Percentiles rank a stretch among this genome's conserved stretches.
These are phyloP conservation scores for Trypanosoma caninum DNA, from an alignment of 208 protist species.

Conservation along the genomic window DNA sequence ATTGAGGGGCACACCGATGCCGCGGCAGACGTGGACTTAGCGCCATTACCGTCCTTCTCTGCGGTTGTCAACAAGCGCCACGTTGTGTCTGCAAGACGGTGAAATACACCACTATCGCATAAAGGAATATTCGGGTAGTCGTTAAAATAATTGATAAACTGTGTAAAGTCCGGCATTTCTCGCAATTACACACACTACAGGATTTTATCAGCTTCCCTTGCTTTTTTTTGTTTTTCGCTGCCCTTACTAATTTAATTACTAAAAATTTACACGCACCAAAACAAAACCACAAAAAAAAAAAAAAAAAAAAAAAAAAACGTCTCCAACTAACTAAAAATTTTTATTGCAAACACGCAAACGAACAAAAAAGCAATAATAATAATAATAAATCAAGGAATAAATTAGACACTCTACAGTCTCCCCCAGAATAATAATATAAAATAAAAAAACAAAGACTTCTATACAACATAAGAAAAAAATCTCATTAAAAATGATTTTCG, in stretches of 20 bases:
- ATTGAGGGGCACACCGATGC: conserved; percentile 25
- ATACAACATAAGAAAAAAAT: background rate
- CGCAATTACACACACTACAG: background rate
- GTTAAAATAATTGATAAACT: conserved; percentile 84
- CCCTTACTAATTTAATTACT: background rate
- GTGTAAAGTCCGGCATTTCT: conserved; percentile 65
- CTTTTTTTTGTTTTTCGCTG: background rate
- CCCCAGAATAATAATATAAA: background rate
- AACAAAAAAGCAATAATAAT: background rate
- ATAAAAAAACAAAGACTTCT: background rate
- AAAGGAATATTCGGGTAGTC: conserved; percentile 40
- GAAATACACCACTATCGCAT: conserved; percentile 34
- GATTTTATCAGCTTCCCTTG: background rate
- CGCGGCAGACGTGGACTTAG: conserved; percentile 5
- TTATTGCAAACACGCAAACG: background rate
- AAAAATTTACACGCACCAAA: background rate
- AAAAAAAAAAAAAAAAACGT: background rate
- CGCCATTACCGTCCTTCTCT: conserved; percentile 32
- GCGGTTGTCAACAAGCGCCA: conserved; percentile 59
- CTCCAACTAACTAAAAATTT: no score
- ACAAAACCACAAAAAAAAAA: background rate
- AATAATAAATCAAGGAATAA: background rate
- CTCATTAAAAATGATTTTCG: no score
- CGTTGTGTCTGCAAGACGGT: conserved; percentile 54
- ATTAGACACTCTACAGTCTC: background rate